Base-by-base conservation (phyloP, 495 filamentous ascomycete species). In the Aspergillus hancockii region DNA sequence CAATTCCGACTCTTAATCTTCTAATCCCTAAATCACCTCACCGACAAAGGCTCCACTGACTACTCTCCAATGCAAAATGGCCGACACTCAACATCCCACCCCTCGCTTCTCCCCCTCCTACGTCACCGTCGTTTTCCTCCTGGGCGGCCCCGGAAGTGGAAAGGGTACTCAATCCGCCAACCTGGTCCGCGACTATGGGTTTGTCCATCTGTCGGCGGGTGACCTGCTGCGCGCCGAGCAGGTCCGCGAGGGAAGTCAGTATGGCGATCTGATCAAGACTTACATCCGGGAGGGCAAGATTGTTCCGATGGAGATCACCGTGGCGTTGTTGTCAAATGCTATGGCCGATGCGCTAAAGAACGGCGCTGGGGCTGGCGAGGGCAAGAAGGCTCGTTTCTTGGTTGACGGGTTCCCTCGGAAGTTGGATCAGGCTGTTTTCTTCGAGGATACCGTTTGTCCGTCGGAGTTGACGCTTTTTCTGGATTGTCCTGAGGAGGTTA, bases 221-320 rank as follows among this genome's bases (percentile, higher is more conserved):
- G 94, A 98, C 76, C 82, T 98, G 19, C 85, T 98, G 34, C 91
- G 94, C 47, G 92, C 89, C 49, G 94, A 98, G 75, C 94, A 98
- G 77, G 80, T 91, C 64, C 88, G 94, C 12, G 79, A 84, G 6
- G 92, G 90, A 41, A 88, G 84, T 63, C 81, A 96, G 70, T 97
- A 95, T 74, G 94, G 94, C 67, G 81, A 88, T 32, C 80, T 98
- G 73, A 98, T 98, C 82, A 87, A 86, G 58, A 78, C 85, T 49
- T 91, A 92, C 79, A 98, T 98, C 81, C 85, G 84, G 38, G 88
- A 98, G 69, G 94, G 94, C 60, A 87, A 85, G 64, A 98, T 98
- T 73, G 94, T 98, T 61, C 94, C 94, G 10, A 96, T 96, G 93
- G 93, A 98, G 69, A 92, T 98, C 21, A 98, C 94, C n/a, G 88